Evolutionary conservation across 2,329 filamentous ascomycete species (phyloP), one percentile per base, ranked within the genome.

Genomic region (Orbilia blumenaviensis): DNA sequence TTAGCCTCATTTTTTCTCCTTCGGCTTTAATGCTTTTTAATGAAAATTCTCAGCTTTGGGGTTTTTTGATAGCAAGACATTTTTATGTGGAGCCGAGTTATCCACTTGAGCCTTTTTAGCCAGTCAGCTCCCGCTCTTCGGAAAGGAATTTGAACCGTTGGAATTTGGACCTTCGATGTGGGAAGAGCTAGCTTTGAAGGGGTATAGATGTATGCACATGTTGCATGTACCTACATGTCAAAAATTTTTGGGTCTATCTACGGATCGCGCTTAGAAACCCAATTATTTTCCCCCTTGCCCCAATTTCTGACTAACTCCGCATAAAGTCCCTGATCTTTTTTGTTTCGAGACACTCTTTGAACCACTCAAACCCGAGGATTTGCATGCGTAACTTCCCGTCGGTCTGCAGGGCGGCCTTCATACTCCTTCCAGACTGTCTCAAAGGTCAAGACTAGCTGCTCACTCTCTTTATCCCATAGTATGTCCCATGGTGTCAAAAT

Each of bases 41-140:
- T 41, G 29, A 36, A 50, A 23, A 36, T 32, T n/a, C 48, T 63
- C 72, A 76, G 72, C 72, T 76, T 38, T n/a, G n/a, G n/a, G 72
- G 44, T 25, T 41, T 3, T 8, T 60, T 50, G 27, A 58, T 36
- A 44, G 36, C 52, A 48, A 48, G 63, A 67, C 63, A 61, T 52
- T 44, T 62, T 62, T 48, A 36, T 56, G 42, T 52, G 44, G 54
- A 76, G 29, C 48, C 48, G 41, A 71, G 66, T 42, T 38, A 18
- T 38, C 29, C 32, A 25, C 32, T 56, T 10, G 52, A 12, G 25
- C n/a, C n/a, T n/a, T n/a, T 27, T 38, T 38, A n/a, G 16, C 52
- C 32, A 38, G 16, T 32, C 32, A 38, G 16, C 32, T 38, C 52
- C 52, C 29, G 29, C 10, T 6, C 29, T 25, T 38, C 10, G 18